Evolutionary conservation across 2,329 filamentous ascomycete species (phyloP), one percentile per base, ranked within the genome.

Genomic region (Fusarium chlamydosporum): DNA sequence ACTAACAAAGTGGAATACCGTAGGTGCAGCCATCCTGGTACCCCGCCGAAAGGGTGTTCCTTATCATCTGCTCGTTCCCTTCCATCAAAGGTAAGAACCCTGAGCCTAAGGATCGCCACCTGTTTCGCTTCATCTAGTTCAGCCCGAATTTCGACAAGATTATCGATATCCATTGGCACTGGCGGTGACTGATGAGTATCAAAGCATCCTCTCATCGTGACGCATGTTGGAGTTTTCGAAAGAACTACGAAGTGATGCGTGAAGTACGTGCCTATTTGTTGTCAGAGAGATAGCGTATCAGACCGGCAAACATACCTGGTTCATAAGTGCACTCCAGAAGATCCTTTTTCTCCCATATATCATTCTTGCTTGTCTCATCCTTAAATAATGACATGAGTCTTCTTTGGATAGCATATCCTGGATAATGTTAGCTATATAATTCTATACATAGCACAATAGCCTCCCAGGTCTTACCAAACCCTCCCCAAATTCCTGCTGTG

Each of bases 171-270:
- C 15, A 48, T 53, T 0, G 66, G 63, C 0, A 5, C 3, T 0
- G 57, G 59, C 3, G 66, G 35, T 3, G 45, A 41, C 20, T 73
- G 68, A 6, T 55, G 59, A 0, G 71, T 66, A 13, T 53, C 26
- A 6, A 73, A 43, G 8, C 71, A 72, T 4, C 58, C 61, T 12
- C 71, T 65, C 34, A 72, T 27, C 0, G 61, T 65, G 29, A 72
- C 38, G 7, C 60, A 60, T 2, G 42, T 59, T 4, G 71, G 58
- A 0, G 61, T 50, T 31, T 72, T 71, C 4, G 65, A 52, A 0
- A 72, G 54, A 0, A 72, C 50, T 9, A 51, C 0, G 34, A 71
- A 67, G 11, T 74, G 69, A 6, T 71, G 67, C 4, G 69, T 74
- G 11, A 73, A 53, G 20, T 45, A 63, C 12, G 72, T 74, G 26